Conservation (phyloP, 2,329 filamentous ascomycete species). For the Nannizziopsis arthrosporioides region DNA sequence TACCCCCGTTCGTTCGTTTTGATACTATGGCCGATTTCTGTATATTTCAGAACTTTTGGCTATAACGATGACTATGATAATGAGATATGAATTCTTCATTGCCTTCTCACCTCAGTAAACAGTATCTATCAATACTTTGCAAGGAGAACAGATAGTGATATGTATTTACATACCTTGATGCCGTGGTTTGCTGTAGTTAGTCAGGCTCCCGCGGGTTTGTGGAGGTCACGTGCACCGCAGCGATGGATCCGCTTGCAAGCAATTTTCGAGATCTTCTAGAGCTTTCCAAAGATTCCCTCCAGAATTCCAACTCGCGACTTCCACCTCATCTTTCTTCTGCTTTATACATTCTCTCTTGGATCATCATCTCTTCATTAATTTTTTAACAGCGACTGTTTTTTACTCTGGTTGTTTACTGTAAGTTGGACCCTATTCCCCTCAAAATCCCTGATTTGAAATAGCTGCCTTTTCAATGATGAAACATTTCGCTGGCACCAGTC, state of each 20-base stretch:
- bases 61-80: background rate
- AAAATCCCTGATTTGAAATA: slow-evolving; percentile 13
- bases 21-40: background rate
- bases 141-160: too few relatives aligned
- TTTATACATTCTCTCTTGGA: background rate
- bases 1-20: slow-evolving; percentile 10
- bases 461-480: slow-evolving; percentile 40
- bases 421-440: background rate
- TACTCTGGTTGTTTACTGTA: background rate
- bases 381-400: background rate
- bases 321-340: slow-evolving; percentile 7
- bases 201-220: too few relatives aligned
- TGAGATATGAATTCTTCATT: background rate
- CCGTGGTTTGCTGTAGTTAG: too few relatives aligned
- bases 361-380: background rate
- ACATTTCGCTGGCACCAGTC: slow-evolving; percentile 55
- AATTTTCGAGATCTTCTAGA: slow-evolving; percentile 14
- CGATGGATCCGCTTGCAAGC: background rate
- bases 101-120: background rate
- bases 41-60: background rate
- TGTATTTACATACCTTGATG: too few relatives aligned
- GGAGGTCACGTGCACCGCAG: too few relatives aligned
- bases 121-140: background rate
- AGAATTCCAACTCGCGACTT: slow-evolving; percentile 8
- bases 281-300: slow-evolving; percentile 13